A percentile compares a stretch with the other conserved stretches of the same genome.
Evolutionary conservation across 2,329 filamentous ascomycete genomes (phyloP).

Genomic region (Rhexocercosporidium sp.): DNA sequence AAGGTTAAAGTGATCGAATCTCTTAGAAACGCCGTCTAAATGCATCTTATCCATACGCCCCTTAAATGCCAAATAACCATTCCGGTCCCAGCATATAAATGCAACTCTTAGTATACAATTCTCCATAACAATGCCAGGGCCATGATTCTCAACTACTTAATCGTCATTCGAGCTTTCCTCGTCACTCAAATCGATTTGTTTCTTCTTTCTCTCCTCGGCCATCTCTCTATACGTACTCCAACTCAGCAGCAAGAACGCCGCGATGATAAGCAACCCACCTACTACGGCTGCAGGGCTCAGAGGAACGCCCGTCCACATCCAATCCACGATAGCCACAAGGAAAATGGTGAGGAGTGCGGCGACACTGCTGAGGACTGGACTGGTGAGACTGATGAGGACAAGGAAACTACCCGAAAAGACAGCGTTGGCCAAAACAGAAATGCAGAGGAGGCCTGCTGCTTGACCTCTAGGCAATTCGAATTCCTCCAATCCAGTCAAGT

Average conservation of each 20-base stretch:
- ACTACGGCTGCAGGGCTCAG: constrained; percentile 76
- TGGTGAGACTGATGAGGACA: constrained; percentile 89
- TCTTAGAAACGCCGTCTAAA: constrained; percentile 2
- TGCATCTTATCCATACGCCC: not conserved
- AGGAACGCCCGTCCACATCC: constrained; percentile 79
- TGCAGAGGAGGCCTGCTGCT: constrained; percentile 78
- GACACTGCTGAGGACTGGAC: constrained; percentile 89
- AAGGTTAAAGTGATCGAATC: not conserved
- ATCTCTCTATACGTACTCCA: constrained; percentile 96
- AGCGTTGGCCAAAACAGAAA: constrained; percentile 86
- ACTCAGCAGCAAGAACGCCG: constrained; percentile 83
- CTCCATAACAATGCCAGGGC: not conserved
- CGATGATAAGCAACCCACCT: constrained; percentile 87
- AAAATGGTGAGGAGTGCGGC: constrained; percentile 96
- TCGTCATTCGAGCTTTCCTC: constrained; percentile 45
- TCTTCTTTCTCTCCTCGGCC: constrained; percentile 77
- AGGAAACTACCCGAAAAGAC: constrained; percentile 93
- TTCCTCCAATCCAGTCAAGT: constrained; percentile 76
- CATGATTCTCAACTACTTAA: not conserved
- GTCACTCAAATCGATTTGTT: constrained; percentile 48
- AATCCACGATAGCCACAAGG: constrained; percentile 91
- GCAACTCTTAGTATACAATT: not conserved
- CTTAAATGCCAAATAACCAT: not conserved
- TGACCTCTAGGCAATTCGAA: constrained; percentile 83
- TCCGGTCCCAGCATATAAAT: constrained; percentile 1